Base-by-base conservation (phyloP, 768 basidiomycete species). In the Boletus rubroflammeus region DNA sequence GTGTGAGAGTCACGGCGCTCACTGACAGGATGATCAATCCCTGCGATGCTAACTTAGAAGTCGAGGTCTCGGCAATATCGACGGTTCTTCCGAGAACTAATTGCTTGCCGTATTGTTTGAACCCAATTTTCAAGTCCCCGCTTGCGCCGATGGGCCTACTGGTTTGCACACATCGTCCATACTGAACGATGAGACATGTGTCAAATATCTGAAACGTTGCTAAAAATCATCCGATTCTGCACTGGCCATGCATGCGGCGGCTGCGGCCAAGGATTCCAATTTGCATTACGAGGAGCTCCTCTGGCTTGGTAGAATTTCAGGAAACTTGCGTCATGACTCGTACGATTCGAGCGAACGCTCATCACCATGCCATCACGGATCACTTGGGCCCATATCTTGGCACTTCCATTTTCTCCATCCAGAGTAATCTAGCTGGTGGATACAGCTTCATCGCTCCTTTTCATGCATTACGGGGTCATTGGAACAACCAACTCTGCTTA, bases 371-470 rank as follows among this genome's bases (percentile, higher is more conserved):
- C 19, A 39, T 19, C 36, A 38, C 36, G 36, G 36, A 39, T 39
- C 19, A 21, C n/a, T 39, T 19, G 19, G n/a, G 19, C n/a, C 36
- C 17, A 19, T 38, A 6, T 39, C 39, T 11, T 14, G 13, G 38
- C 19, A 5, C n/a, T 35, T 50, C 32, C 49, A 45, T 51, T 59
- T 26, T 9, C 31, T 26, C 31, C 36, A 10, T 36, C 21, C 26
- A 21, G 49, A 38, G 31, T 5, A 34, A 42, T 50, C 40, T 38
- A 50, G 42, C 39, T 19, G 11, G 40, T 54, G 62, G 50, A 47
- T 57, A 47, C 29, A 23, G 43, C 41, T 23, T 34, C 50, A 52
- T 41, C 39, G 7, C 51, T 47, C 43, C 42, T 48, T 40, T 64
- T 45, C 41, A 23, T 39, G 50, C 56, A 59, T 54, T 42, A n/a